Evolutionary conservation across 352 stramenopile species (phyloP).

Genomic region (Phytophthora aleatoria): DNA sequence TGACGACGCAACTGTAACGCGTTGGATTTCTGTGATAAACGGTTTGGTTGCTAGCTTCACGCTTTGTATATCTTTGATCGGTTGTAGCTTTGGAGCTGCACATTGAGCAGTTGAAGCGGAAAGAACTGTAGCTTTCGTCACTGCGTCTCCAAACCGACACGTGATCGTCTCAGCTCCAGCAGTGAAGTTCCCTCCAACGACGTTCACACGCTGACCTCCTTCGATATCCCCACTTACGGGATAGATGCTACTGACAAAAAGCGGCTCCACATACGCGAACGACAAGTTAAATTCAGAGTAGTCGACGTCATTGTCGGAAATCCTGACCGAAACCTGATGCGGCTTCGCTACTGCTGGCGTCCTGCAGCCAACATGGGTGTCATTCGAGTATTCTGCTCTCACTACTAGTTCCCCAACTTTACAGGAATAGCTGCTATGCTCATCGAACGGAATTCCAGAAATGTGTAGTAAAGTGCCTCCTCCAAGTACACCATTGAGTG

Average conservation of each 20-base stretch:
- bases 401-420: conserved; percentile 55
- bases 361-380: conserved; percentile 61
- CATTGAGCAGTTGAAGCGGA: conserved; percentile 72
- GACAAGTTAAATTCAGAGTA: conserved; percentile 56
- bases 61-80: conserved; percentile 85
- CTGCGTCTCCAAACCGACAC: conserved; percentile 89
- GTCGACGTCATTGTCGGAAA: conserved; percentile 64
- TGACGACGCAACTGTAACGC: conserved; percentile 47
- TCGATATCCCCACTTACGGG: conserved; percentile 68
- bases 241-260: conserved; percentile 62
- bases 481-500: conserved; percentile 43
- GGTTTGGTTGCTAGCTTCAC: conserved; percentile 53
- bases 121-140: conserved; percentile 68
- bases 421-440: conserved; percentile 46
- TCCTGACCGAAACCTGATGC: conserved; percentile 40
- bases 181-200: conserved; percentile 68
- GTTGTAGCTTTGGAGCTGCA: conserved; percentile 58
- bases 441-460: conserved; percentile 36
- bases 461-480: conserved; percentile 68
- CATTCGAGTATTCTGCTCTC: conserved; percentile 50
- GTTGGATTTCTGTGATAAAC: conserved; percentile 61
- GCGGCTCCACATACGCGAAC: conserved; percentile 54
- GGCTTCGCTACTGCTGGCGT: conserved; percentile 41
- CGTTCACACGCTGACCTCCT: conserved; percentile 54
- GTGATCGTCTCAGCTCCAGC: conserved; percentile 46